Base-by-base conservation (phyloP, 345 rosid genomes). In the Murraya koenigii region DNA sequence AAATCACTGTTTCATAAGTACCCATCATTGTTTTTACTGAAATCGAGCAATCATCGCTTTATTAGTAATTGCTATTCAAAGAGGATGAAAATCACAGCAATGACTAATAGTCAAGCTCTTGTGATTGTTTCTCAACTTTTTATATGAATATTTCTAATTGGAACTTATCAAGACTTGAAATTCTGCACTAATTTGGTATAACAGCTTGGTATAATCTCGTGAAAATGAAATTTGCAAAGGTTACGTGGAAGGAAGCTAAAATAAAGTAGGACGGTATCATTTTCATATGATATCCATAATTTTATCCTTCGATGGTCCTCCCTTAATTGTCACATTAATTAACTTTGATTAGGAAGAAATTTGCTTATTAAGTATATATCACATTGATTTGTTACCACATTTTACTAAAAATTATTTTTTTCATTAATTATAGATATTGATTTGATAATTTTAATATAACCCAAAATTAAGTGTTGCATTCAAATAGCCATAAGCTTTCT, bases 251-350 rank as follows among this genome's bases (percentile, higher is more conserved):
- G 52, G 14, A 64, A 65, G 78, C 6, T 52, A 30, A 52, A 65
- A 32, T 47, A 52, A 64, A 64, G 78, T 75, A 52, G 78, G 78
- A 32, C 22, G 36, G 36, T 33, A 52, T 75, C 71, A 65, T 66
- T 75, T 75, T 75, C 74, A 47, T 28, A 63, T 14, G 20, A 30
- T 62, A 62, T 15, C 22, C 66, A 63, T 65, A 13, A 32, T 22
- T 33, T 32, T 65, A 6, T 33, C 20, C 13, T 15, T 7, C 32
- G 15, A 7, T 5, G 6, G 61, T n/a, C 26, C 13, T 58, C 61
- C 8, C 22, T 62, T 14, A 14, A 30, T 6, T 5, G 7, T 28
- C 30, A 15, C 14, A 61, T 5, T 62, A 28, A 6, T 28, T 62
- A 15, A 62, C 66, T 28, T 32, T 62, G 20, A 8, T 61, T 26